phyloP scores from a whole-genome alignment of 805 yeast species.

The Lipomyces spencermartinsiae region DNA sequence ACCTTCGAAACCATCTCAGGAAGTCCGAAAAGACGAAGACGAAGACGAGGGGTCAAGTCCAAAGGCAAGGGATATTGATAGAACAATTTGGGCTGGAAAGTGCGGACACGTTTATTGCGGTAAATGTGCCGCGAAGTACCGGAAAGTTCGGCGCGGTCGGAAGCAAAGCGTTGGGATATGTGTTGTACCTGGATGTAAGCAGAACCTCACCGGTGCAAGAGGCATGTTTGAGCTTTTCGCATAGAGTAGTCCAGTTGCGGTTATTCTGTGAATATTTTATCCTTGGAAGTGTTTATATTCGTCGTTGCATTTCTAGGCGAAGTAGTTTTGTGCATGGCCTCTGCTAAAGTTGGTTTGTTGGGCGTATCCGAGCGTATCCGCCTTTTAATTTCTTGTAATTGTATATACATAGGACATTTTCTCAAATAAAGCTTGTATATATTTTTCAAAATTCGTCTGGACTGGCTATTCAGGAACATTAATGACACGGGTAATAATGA shows the following conservation, averaged over 20 bases:
- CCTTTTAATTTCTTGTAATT: neutral
- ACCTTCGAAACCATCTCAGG: conserved; percentile 6
- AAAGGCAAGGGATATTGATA: conserved; percentile 11
- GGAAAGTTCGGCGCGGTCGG: conserved; percentile 15
- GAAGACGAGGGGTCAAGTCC: neutral
- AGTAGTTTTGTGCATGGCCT: neutral
- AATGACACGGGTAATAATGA: no score
- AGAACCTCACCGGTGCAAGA: conserved; percentile 27
- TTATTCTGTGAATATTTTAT: neutral
- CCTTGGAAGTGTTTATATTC: neutral
- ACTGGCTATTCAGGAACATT: neutral
- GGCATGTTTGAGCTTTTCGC: conserved; percentile 32
- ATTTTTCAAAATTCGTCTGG: neutral
- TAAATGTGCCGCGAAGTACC: conserved; percentile 27
- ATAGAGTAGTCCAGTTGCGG: neutral
- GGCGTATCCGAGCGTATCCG: neutral
- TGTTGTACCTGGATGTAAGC: conserved; percentile 28
- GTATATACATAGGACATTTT: neutral
- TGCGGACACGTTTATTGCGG: conserved; percentile 40
- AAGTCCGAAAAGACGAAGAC: conserved; percentile 8
- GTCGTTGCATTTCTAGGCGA: neutral
- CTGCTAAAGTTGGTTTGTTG: neutral
- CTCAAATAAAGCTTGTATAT: neutral
- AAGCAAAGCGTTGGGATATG: conserved; percentile 17
- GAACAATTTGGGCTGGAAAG: conserved; percentile 28